Evolutionary conservation across 345 rosid genomes (phyloP).

Genomic region (Salix caprea): DNA sequence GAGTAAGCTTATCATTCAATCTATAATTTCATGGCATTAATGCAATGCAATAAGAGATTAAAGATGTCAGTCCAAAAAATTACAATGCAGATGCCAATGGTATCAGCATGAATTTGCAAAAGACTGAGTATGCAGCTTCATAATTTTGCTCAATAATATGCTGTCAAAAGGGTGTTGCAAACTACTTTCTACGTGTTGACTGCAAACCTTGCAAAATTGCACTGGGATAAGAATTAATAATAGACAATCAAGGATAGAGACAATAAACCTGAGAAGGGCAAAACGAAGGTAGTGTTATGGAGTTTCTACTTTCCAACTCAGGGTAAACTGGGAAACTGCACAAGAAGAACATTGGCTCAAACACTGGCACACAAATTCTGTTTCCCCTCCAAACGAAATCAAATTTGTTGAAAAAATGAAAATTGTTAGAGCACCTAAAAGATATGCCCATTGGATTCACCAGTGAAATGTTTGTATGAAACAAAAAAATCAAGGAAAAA

Average conservation of each 20-base stretch:
- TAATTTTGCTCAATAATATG: background rate
- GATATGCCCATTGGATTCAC: background rate
- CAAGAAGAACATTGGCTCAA: constrained; percentile 19
- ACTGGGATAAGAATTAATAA: background rate
- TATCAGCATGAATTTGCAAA: background rate
- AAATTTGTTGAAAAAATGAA: background rate
- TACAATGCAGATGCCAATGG: background rate
- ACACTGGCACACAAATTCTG: background rate
- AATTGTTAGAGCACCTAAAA: background rate
- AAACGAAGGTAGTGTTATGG: constrained; percentile 62
- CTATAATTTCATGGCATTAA: background rate
- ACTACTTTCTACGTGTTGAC: background rate
- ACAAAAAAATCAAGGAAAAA: background rate
- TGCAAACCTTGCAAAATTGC: background rate
- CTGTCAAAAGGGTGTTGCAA: background rate
- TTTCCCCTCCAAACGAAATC: no score
- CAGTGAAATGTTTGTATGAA: background rate
- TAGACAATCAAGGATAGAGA: background rate
- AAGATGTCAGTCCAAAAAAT: background rate
- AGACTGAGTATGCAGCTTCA: background rate
- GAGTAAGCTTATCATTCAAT: background rate
- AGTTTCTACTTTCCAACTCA: constrained; percentile 82
- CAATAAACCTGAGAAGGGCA: constrained; percentile 82
- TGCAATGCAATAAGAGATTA: background rate
- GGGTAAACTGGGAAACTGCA: constrained; percentile 79